Evolutionary conservation across 371 early-diverging fungal species (phyloP).

Genomic region (Capillidium heterosporum): DNA sequence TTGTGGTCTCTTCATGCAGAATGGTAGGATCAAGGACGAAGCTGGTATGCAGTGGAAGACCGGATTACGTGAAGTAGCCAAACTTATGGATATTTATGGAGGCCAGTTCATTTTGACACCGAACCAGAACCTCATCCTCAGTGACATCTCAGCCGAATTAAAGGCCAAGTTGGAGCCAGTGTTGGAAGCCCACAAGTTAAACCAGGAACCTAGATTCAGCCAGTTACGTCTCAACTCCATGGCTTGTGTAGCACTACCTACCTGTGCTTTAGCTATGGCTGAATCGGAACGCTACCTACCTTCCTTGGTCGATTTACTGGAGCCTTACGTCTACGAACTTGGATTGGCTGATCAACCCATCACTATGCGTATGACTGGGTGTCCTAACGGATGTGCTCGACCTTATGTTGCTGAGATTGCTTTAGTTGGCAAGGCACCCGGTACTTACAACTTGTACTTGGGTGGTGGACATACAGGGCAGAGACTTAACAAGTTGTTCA

Average conservation of each 20-base stretch:
- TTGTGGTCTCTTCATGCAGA: conserved; percentile 65
- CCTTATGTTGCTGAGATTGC: conserved; percentile 87
- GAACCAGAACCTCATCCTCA: conserved; percentile 76
- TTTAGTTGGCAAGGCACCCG: conserved; percentile 87
- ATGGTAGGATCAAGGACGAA: conserved; percentile 78
- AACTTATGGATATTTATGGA: conserved; percentile 26
- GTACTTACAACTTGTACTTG: conserved; percentile 84
- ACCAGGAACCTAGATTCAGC: conserved; percentile 50
- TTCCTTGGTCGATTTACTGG: conserved; percentile 52
- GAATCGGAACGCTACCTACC: conserved; percentile 91
- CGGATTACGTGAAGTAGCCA: conserved; percentile 63
- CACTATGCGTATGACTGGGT: conserved; percentile 90
- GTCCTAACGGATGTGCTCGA: conserved; percentile 89
- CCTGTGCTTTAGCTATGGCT: conserved; percentile 87
- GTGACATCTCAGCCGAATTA: conserved; percentile 50
- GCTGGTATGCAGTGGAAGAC: conserved; percentile 56
- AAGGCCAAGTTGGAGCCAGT: conserved; percentile 46
- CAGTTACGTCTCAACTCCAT: conserved; percentile 73
- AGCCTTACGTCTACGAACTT: conserved; percentile 49
- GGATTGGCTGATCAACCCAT: conserved; percentile 75
- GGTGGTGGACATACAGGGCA: conserved; percentile 78
- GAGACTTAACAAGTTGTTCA: conserved; percentile 73
- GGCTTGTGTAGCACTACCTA: conserved; percentile 89
- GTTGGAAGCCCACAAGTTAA: conserved; percentile 57
- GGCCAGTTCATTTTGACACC: conserved; percentile 75